These are phyloP conservation scores for Vigna unguiculata DNA, from an alignment of 306 rosid species.

Conservation along the genomic window DNA sequence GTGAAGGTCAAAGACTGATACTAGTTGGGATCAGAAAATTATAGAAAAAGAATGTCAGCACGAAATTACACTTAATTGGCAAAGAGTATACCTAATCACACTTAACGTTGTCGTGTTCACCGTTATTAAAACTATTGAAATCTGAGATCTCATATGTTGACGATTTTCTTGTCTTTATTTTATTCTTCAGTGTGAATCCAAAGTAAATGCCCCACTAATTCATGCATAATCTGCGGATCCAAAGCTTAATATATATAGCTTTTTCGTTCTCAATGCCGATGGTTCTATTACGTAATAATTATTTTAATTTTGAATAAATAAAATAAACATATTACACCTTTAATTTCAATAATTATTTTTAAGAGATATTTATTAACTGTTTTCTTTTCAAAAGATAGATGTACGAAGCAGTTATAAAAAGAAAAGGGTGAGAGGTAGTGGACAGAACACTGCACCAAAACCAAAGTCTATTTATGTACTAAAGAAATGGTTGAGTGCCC, in stretches of 20 bases:
- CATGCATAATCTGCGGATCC: slow-evolving; percentile 38
- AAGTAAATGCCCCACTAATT: slow-evolving; percentile 26
- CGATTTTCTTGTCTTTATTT: neutral
- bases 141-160: neutral
- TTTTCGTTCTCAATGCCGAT: neutral
- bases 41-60: neutral
- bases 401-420: too few relatives aligned
- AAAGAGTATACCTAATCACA: neutral
- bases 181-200: neutral
- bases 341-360: too few relatives aligned
- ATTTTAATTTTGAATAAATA: too few relatives aligned
- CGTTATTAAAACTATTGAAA: neutral
- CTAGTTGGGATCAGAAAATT: neutral
- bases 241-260: neutral
- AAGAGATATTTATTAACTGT: too few relatives aligned
- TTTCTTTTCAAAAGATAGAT: too few relatives aligned
- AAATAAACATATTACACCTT: too few relatives aligned
- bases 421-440: too few relatives aligned
- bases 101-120: neutral
- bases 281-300: too few relatives aligned
- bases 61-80: neutral
- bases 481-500: slow-evolving; percentile 14
- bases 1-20: neutral
- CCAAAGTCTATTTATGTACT: neutral
- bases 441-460: neutral